phyloP scores from a whole-genome alignment of 108 stramenopile genomes.

The Mediolabrus comicus region DNA sequence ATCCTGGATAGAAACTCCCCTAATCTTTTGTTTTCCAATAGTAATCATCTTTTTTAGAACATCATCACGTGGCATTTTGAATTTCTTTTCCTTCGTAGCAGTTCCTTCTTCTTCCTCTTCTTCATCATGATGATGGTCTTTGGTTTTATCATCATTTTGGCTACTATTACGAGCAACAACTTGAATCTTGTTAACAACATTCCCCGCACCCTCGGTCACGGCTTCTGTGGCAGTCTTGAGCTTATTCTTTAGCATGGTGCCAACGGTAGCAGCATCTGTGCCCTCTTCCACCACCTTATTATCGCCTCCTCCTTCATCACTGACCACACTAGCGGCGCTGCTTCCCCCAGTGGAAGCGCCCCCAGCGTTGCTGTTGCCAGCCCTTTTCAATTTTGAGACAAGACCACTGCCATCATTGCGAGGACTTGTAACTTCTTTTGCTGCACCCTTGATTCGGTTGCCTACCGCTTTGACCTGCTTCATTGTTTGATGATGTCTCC shows the following conservation, averaged over 20 bases:
- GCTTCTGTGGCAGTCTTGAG: background rate
- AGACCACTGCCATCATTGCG: background rate
- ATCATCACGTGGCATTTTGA: constrained; percentile 14
- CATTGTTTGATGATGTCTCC: background rate
- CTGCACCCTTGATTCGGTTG: background rate
- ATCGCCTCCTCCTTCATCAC: background rate
- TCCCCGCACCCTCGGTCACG: background rate
- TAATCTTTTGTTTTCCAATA: constrained; percentile 25
- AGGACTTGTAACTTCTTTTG: background rate
- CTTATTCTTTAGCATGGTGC: background rate
- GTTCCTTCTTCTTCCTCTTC: background rate
- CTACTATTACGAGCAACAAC: background rate
- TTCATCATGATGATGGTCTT: background rate
- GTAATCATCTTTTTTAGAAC: constrained; percentile 24
- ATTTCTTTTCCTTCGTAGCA: constrained; percentile 7
- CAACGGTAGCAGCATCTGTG: background rate
- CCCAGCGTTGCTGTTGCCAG: background rate
- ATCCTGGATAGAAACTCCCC: constrained; percentile 25
- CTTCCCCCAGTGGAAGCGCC: background rate
- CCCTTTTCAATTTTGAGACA: background rate
- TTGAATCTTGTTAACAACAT: background rate
- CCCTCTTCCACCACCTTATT: background rate
- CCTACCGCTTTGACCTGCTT: background rate
- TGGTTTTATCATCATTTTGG: background rate
- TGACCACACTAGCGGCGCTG: background rate